Conservation (phyloP, 164 flowering plant genomes). For the Tetrastigma voinierianum region DNA sequence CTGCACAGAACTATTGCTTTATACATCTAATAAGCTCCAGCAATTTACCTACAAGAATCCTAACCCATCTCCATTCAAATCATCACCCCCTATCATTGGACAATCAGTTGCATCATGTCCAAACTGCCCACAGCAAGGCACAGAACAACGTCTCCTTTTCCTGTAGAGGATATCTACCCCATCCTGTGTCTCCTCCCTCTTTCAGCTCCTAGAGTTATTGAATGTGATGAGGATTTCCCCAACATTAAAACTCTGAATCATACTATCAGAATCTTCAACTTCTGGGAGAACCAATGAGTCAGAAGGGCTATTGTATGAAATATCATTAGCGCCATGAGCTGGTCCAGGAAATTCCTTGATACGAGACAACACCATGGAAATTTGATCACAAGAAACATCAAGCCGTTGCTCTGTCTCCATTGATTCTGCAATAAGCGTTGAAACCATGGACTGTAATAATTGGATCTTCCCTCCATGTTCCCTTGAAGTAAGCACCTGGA, state of each 20-base stretch:
- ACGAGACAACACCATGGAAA: conserved; percentile 40
- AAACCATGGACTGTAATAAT: conserved; percentile 58
- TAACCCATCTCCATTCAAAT: conserved; percentile 47
- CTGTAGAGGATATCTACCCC: conserved; percentile 41
- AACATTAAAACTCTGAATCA: conserved; percentile 41
- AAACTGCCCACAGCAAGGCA: conserved; percentile 65
- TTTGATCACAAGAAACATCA: conserved; percentile 38
- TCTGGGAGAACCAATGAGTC: conserved; percentile 46
- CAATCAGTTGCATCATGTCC: conserved; percentile 70
- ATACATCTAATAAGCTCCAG: not conserved
- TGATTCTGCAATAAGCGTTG: conserved; percentile 62
- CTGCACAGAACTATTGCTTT: conserved; percentile 11
- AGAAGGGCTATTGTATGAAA: conserved; percentile 43
- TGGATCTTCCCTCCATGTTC: conserved; percentile 47
- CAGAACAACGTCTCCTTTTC: conserved; percentile 53
- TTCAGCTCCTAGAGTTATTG: conserved; percentile 39
- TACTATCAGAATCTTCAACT: conserved; percentile 54
- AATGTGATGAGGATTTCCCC: conserved; percentile 34
- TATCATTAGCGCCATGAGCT: conserved; percentile 26
- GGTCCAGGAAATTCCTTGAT: conserved; percentile 46
- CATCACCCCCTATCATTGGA: conserved; percentile 53
- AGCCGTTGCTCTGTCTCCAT: no score
- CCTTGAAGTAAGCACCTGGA: conserved; percentile 15
- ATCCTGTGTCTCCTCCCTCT: conserved; percentile 40
- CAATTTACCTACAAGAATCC: conserved; percentile 46